phyloP scores from a whole-genome alignment of 192 early-diverging fungal genomes.

The Mortierella claussenii region DNA sequence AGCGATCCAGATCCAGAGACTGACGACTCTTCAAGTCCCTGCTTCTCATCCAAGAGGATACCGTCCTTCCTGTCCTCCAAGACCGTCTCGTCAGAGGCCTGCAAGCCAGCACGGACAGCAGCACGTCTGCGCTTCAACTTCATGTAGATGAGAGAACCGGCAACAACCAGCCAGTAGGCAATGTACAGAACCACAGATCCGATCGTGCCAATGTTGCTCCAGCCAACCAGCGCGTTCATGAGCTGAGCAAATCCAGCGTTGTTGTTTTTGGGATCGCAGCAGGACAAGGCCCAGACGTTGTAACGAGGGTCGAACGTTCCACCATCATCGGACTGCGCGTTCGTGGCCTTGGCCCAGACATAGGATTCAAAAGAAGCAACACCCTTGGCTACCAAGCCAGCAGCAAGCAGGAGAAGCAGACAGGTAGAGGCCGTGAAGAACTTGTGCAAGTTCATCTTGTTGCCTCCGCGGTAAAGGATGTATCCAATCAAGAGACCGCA shows the following conservation, averaged over 20 bases:
- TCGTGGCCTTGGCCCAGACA: conserved; percentile 68
- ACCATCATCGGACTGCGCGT: conserved; percentile 71
- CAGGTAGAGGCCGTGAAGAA: conserved; percentile 82
- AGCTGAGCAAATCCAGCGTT: conserved; percentile 70
- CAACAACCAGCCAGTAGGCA: conserved; percentile 77
- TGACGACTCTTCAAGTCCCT: no score
- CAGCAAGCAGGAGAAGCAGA: conserved; percentile 81
- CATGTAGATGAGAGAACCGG: conserved; percentile 57
- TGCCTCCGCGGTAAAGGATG: conserved; percentile 77
- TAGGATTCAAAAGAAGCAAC: conserved; percentile 76
- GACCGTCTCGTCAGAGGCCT: no score
- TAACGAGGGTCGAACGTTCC: conserved; percentile 61
- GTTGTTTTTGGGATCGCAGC: conserved; percentile 67
- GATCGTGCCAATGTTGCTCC: conserved; percentile 71
- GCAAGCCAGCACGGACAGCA: no score
- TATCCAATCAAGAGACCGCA: conserved; percentile 75
- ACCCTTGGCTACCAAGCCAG: conserved; percentile 78
- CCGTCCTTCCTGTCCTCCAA: no score
- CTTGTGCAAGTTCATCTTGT: conserved; percentile 71
- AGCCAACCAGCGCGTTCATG: conserved; percentile 80
- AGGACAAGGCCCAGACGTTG: conserved; percentile 70
- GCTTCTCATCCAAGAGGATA: no score
- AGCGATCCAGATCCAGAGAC: no score
- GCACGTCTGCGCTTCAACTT: no score
- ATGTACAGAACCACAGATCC: conserved; percentile 70